Evolutionary conservation across 164 flowering plant species (phyloP).

Genomic region (Platanus orientalis): DNA sequence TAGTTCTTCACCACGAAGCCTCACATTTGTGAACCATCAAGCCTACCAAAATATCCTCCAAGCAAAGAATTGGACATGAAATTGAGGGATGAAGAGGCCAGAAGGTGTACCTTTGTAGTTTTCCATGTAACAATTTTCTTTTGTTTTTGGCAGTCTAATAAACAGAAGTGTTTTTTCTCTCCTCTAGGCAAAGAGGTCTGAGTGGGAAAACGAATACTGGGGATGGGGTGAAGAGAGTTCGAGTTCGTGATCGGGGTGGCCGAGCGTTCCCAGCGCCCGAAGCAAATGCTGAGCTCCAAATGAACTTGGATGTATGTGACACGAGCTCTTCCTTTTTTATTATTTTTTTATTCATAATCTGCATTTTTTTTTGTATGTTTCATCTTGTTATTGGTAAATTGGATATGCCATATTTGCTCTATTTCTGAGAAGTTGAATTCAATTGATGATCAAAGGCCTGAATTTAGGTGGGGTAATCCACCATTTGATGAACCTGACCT

Average conservation of each 20-base stretch:
- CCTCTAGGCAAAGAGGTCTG: slow-evolving; percentile 54
- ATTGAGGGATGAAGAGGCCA: slow-evolving; percentile 83
- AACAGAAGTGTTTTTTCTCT: neutral
- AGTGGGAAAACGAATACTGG: slow-evolving; percentile 41
- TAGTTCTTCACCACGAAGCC: slow-evolving; percentile 76
- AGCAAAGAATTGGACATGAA: slow-evolving; percentile 93
- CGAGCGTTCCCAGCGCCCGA: slow-evolving; percentile 88
- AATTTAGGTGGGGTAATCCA: neutral
- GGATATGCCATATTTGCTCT: neutral
- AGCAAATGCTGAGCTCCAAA: slow-evolving; percentile 89
- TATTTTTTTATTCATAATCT: too few relatives aligned
- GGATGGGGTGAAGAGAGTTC: slow-evolving; percentile 46
- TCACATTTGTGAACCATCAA: slow-evolving; percentile 79
- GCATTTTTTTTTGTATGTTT: neutral
- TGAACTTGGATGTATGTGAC: slow-evolving; percentile 75
- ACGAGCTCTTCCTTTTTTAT: neutral
- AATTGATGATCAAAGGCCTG: slow-evolving; percentile 2
- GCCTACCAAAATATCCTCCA: slow-evolving; percentile 90
- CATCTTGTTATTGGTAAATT: neutral
- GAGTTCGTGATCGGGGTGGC: slow-evolving; percentile 53
- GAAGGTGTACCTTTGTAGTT: slow-evolving; percentile 42
- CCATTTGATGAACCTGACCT: neutral
- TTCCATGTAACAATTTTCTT: neutral
- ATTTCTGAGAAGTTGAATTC: neutral
- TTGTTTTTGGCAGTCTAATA: neutral